phyloP scores from a whole-genome alignment of 257 asterid genomes.

The Nicotiana tabacum region DNA sequence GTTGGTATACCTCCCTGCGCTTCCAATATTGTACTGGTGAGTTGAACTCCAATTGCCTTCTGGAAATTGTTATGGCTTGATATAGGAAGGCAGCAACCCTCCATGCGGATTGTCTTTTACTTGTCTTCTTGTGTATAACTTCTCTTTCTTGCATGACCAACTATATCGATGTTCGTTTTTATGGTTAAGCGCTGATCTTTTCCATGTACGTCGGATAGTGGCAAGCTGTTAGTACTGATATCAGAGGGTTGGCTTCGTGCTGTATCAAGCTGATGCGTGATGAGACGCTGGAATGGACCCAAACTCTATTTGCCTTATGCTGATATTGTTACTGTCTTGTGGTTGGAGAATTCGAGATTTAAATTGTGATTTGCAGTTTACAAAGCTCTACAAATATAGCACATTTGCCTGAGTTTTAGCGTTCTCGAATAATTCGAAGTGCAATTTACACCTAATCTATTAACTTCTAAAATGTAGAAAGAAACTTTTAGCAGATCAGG shows the following conservation, averaged over 20 bases:
- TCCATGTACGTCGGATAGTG: not conserved
- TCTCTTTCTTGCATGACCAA: not conserved
- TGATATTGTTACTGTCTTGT: not conserved
- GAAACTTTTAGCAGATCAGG: not conserved
- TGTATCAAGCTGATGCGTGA: not conserved
- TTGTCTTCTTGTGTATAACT: not conserved
- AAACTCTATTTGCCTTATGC: not conserved
- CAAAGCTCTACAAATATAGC: not conserved
- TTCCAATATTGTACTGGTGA: not conserved
- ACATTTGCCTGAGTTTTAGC: not conserved
- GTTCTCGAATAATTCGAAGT: not conserved
- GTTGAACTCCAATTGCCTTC: not conserved
- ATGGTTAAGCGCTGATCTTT: not conserved
- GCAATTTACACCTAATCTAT: not conserved
- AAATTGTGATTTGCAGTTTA: not conserved
- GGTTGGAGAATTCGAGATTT: not conserved
- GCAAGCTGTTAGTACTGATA: not conserved
- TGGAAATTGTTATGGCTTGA: not conserved
- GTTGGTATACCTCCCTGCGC: not conserved
- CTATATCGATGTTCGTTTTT: not conserved
- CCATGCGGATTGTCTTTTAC: not conserved
- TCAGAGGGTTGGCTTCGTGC: not conserved
- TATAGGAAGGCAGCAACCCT: not conserved
- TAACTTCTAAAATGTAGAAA: not conserved
- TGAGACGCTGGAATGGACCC: not conserved